Evolutionary conservation across 2,329 filamentous ascomycete species (phyloP), one percentile per base, ranked within the genome.

Genomic region (Cladosporium colombiae): DNA sequence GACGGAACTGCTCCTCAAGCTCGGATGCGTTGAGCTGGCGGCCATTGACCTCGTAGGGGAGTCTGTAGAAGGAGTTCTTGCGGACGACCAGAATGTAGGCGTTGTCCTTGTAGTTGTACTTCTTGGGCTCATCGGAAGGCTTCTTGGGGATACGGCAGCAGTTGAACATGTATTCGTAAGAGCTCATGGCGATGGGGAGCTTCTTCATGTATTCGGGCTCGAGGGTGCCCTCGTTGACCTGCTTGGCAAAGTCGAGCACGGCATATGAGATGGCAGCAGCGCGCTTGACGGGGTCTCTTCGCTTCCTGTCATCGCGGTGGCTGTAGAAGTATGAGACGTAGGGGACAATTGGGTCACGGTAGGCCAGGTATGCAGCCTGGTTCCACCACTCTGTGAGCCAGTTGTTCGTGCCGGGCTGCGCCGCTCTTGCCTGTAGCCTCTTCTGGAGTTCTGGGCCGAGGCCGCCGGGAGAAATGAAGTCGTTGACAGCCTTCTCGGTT

Each of bases 261-360:
- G 92, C 90, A 1, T 91, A 92, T 1, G 91, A 89, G 70, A 99
- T 90, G 70, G 94, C 93, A 4, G 95, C 95, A 3, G 95, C 95
- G 69, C 95, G 91, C 85, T 96, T 96, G 69, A 91, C 89, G 0
- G 95, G 95, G 78, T 97, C 88, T 69, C 93, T 89, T 71, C 94
- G 88, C 76, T 89, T 86, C 72, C 92, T 89, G 80, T 99, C 96
- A 80, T 99, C 95, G 71, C 92, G 88, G 83, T 98, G 94, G 64
- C 93, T 97, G 84, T 99, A 99, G 83, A 99, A 99, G 86, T 99
- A 99, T 80, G 92, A 97, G 75, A 99, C 95, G 77, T 98, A 99
- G 68, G 95, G 95, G 21, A 98, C 91, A 56, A 99, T 92, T 2
- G 95, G 95, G 78, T 98, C 95, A 71, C 94, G 91, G 83, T 98